Evolutionary conservation across 495 filamentous ascomycete genomes (phyloP).

Genomic region (Collariella sp.): DNA sequence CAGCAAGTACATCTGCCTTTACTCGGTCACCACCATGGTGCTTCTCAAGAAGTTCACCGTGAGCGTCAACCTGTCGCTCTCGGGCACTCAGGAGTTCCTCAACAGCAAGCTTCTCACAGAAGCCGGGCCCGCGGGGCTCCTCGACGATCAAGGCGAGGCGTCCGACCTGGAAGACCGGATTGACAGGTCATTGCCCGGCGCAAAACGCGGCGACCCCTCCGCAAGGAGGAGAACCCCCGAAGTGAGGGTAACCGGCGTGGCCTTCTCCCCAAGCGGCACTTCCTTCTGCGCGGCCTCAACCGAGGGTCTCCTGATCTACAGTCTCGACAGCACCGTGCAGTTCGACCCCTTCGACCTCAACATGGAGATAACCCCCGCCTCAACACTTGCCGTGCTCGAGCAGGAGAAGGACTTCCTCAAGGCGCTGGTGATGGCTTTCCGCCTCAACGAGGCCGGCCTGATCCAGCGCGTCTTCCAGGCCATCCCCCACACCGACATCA

Average conservation of each 20-base stretch:
- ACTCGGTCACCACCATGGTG: slow-evolving; percentile 79
- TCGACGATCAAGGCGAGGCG: slow-evolving; percentile 79
- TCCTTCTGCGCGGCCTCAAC: slow-evolving; percentile 92
- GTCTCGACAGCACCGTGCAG: slow-evolving; percentile 64
- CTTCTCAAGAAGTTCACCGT: slow-evolving; percentile 93
- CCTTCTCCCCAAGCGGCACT: slow-evolving; percentile 80
- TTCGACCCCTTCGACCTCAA: slow-evolving; percentile 97
- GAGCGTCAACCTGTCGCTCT: slow-evolving; percentile 83
- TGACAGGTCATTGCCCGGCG: slow-evolving; percentile 78
- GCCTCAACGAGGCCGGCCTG: slow-evolving; percentile 71
- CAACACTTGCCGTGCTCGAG: slow-evolving; percentile 63
- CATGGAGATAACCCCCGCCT: slow-evolving; percentile 78
- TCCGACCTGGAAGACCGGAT: slow-evolving; percentile 82
- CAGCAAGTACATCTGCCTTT: slow-evolving; percentile 96
- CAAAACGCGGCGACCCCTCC: slow-evolving; percentile 72
- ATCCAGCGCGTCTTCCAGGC: slow-evolving; percentile 77
- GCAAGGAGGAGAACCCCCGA: slow-evolving; percentile 66
- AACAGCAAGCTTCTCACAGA: slow-evolving; percentile 88
- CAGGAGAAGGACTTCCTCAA: slow-evolving; percentile 75
- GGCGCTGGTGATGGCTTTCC: slow-evolving; percentile 93
- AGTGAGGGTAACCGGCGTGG: slow-evolving; percentile 75
- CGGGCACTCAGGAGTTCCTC: slow-evolving; percentile 92
- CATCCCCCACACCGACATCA: slow-evolving; percentile 66
- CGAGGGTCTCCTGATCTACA: slow-evolving; percentile 88
- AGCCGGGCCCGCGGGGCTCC: slow-evolving; percentile 70